Evolutionary conservation across 202 grass and related monocot genomes (phyloP), one percentile per base, ranked within the genome.

Genomic region (Panicum virgatum): DNA sequence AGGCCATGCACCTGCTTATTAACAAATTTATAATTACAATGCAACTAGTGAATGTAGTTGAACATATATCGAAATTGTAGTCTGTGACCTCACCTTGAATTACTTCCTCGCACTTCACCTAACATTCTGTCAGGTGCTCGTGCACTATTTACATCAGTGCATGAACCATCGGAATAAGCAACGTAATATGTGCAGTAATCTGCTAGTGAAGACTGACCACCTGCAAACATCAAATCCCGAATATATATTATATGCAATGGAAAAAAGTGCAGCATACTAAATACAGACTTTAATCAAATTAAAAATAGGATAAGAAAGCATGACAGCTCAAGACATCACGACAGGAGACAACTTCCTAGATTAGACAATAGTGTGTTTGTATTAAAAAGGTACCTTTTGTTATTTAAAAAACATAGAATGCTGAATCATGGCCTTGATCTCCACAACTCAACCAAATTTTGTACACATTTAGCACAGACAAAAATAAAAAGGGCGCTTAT

Each of bases 131-230:
- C 96, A 83, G 96, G 96, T 1, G 93, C 88, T 25, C 96, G 82
- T 79, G 96, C 96, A 37, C 96, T 99, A 88, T 94, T 99, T 59
- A 91, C 82, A 84, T 99, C 96, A 59, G 96, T 99, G 79, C 96
- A 99, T 18, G 92, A 96, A 84, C 96, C 96, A 90, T 99, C 96
- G 15, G 96, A 99, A 96, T 99, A 99, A 76, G 96, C 96, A 73
- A 99, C 93, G 47, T 92, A 96, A 81, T 99, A 99, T 32, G 96
- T 99, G 79, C 96, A 99, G 81, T 99, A 99, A 85, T 99, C 96
- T 73, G 96, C 96, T 92, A 99, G 89, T 66, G 96, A 99, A 63
- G 96, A 98, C 83, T 98, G 96, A 5, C 96, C 96, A 66, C 96
- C 96, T 98, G 83, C 59, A 83, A n/a, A 68, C 50, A 78, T 62